Evolutionary conservation across 2,329 filamentous ascomycete species (phyloP).

Genomic region (Coccinonectria pachysandricola): DNA sequence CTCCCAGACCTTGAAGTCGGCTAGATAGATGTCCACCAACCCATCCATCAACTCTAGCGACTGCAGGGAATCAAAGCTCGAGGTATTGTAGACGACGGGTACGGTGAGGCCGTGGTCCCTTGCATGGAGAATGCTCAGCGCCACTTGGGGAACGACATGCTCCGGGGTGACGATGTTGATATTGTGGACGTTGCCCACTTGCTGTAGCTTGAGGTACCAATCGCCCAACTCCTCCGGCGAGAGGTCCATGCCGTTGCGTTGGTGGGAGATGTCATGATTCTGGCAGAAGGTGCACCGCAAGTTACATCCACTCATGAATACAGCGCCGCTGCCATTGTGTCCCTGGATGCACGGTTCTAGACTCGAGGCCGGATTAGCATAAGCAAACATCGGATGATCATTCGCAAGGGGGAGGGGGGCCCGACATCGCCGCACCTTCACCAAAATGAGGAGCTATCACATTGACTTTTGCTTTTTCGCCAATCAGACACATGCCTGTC

Average conservation of each 20-base stretch:
- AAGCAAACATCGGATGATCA: conserved; percentile 2
- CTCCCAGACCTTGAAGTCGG: conserved; percentile 79
- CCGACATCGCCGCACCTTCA: conserved; percentile 44
- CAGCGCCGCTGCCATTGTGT: conserved; percentile 66
- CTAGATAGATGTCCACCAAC: conserved; percentile 76
- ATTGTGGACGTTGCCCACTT: conserved; percentile 74
- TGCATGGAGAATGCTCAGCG: conserved; percentile 63
- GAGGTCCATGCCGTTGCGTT: conserved; percentile 70
- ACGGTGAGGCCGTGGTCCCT: conserved; percentile 57
- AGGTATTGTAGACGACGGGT: conserved; percentile 79
- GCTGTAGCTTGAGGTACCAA: conserved; percentile 76
- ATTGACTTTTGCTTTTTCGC: conserved; percentile 67
- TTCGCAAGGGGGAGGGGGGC: conserved; percentile 7
- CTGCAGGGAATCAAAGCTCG: conserved; percentile 65
- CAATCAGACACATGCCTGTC: conserved; percentile 70
- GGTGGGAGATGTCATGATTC: conserved; percentile 75
- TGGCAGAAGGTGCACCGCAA: conserved; percentile 69
- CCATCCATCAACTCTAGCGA: conserved; percentile 67
- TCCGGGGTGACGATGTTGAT: conserved; percentile 84
- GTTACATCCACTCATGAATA: conserved; percentile 72
- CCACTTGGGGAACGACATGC: conserved; percentile 78
- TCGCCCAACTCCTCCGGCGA: conserved; percentile 68
- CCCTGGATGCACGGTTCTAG: conserved; percentile 75
- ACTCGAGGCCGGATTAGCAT: conserved; percentile 2
- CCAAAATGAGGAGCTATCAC: conserved; percentile 81